Percentiles rank a stretch among this genome's conserved stretches.
Evolutionary conservation across 805 yeast species (phyloP).

Genomic region (Cyberlindnera americana): DNA sequence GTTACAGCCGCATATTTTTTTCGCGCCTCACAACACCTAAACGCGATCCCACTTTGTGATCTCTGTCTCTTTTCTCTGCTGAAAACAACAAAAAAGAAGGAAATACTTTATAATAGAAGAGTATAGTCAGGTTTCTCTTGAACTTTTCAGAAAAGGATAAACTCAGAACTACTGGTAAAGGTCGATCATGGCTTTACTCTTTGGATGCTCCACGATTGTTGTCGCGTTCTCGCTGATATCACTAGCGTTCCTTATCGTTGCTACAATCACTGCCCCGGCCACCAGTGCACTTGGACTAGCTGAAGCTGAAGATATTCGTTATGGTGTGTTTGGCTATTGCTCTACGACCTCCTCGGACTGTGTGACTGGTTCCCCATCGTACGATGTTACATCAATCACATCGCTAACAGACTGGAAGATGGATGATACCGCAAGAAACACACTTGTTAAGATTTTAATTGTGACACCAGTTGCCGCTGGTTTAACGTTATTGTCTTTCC

Average conservation of each 20-base stretch:
- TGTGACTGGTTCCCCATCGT: conserved; percentile 42
- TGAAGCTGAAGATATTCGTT: conserved; percentile 40
- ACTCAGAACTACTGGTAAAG: too few species aligned
- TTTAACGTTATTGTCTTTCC: conserved; percentile 45
- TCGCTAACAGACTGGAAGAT: conserved; percentile 46
- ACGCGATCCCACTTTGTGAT: conserved; percentile 6
- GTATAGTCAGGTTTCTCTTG: too few species aligned
- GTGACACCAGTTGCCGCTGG: conserved; percentile 68
- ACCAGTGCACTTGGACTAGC: conserved; percentile 46
- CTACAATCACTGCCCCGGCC: conserved; percentile 62
- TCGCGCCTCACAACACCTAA: too few species aligned
- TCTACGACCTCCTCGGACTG: conserved; percentile 31
- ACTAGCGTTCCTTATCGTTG: conserved; percentile 58
- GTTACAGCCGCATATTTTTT: too few species aligned
- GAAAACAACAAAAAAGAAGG: not conserved
- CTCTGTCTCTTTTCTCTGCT: not conserved
- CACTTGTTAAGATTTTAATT: conserved; percentile 52
- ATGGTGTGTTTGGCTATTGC: conserved; percentile 72
- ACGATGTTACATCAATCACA: conserved; percentile 29
- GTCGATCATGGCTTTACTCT: conserved; percentile 29
- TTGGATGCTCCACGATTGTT: conserved; percentile 40
- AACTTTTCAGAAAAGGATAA: too few species aligned
- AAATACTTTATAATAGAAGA: too few species aligned
- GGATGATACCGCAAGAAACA: conserved; percentile 41
- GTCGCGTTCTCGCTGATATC: conserved; percentile 47